Evolutionary conservation across 345 rosid species (phyloP).

Genomic region (Physaria fendleri): DNA sequence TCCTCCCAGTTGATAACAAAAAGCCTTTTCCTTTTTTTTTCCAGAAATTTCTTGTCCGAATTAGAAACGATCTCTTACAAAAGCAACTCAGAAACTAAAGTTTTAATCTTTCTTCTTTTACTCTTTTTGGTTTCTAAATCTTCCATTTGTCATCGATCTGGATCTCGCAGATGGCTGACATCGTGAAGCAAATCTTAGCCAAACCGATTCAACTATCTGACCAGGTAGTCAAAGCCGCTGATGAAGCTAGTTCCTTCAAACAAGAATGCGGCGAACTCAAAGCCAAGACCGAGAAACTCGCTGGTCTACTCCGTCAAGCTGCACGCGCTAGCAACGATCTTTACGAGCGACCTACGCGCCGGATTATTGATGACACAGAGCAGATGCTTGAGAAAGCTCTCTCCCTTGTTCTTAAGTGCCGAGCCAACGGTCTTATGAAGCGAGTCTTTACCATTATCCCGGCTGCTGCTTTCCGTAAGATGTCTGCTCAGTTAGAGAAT

Average conservation of each 20-base stretch:
- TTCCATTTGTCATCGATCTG: neutral
- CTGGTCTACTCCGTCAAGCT: conserved; percentile 67
- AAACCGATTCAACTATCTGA: conserved; percentile 78
- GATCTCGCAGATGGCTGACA: conserved; percentile 53
- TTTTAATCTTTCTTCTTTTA: neutral
- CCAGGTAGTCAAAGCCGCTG: conserved; percentile 60
- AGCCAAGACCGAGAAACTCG: conserved; percentile 67
- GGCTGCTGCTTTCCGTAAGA: conserved; percentile 68
- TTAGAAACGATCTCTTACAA: too few relatives aligned
- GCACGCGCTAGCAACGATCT: conserved; percentile 70
- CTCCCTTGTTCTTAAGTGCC: conserved; percentile 58
- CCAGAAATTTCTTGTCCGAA: too few relatives aligned
- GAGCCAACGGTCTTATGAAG: conserved; percentile 59
- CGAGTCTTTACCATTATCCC: conserved; percentile 73
- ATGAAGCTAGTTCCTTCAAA: conserved; percentile 60
- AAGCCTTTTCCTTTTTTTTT: too few relatives aligned
- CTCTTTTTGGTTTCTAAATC: neutral
- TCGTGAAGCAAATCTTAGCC: conserved; percentile 61
- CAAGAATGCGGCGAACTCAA: conserved; percentile 72
- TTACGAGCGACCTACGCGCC: conserved; percentile 79
- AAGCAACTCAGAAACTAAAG: too few relatives aligned
- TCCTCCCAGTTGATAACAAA: too few relatives aligned
- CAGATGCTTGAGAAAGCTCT: conserved; percentile 77
- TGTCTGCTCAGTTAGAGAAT: conserved; percentile 61
- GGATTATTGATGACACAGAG: conserved; percentile 75